These are phyloP conservation scores for Physcomitrium patens DNA, from an alignment of 225 moss, liverwort and hornwort genomes.

Conservation along the genomic window DNA sequence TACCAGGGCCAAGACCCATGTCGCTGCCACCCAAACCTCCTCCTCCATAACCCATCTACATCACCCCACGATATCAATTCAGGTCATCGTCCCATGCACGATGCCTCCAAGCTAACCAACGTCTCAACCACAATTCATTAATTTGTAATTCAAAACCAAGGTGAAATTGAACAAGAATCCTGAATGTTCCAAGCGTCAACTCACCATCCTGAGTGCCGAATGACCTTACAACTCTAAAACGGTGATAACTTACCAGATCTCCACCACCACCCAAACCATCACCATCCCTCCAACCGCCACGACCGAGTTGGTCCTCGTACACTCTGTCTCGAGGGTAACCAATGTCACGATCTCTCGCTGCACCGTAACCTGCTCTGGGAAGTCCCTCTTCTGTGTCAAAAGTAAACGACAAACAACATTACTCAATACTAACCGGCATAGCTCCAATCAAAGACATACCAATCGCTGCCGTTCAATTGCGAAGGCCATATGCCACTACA, in stretches of 20 bases:
- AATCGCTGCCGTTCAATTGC: background rate
- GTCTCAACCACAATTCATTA: background rate
- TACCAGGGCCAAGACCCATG: conserved; percentile 89
- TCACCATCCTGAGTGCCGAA: background rate
- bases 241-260: conserved; percentile 71
- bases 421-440: background rate
- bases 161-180: background rate
- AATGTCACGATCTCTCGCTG: conserved; percentile 87
- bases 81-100: background rate
- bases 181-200: background rate
- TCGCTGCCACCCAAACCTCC: conserved; percentile 81
- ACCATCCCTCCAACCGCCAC: conserved; percentile 94
- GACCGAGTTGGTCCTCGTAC: conserved; percentile 78
- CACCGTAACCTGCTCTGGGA: conserved; percentile 86
- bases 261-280: conserved; percentile 88
- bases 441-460: background rate
- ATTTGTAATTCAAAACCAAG: background rate
- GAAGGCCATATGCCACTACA: background rate
- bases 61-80: conserved; percentile 23
- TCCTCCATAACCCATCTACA: conserved; percentile 93
- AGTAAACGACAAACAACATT: conserved; percentile 29
- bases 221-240: background rate
- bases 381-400: conserved; percentile 86
- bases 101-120: background rate
- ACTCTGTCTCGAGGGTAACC: conserved; percentile 82